These are phyloP conservation scores for Quercus phellos DNA, from an alignment of 331 rosid species.

Conservation along the genomic window DNA sequence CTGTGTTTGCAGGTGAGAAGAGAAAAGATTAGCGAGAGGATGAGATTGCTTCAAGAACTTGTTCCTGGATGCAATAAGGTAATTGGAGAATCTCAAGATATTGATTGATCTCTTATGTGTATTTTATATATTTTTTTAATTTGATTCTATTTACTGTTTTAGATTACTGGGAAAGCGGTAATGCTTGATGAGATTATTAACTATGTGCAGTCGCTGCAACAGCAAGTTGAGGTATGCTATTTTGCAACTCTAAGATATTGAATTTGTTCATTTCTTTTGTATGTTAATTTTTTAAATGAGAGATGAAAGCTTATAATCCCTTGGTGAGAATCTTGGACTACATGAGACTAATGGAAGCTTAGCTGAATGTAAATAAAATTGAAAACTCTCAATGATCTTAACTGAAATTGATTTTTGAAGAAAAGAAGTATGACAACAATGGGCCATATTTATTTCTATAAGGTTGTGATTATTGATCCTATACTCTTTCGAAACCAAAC, in stretches of 20 bases:
- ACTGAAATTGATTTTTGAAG: not conserved
- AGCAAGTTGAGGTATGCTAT: constrained; percentile 77
- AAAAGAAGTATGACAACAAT: not conserved
- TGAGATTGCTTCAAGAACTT: constrained; percentile 98
- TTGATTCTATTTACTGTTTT: constrained; percentile 23
- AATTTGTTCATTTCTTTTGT: not conserved
- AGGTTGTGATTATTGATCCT: not conserved
- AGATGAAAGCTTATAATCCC: not conserved
- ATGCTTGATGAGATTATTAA: constrained; percentile 97
- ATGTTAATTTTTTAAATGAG: not conserved
- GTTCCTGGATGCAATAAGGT: constrained; percentile 99
- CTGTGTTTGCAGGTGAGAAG: constrained; percentile 71
- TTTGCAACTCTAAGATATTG: not conserved
- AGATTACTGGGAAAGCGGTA: constrained; percentile 95
- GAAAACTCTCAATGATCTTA: not conserved
- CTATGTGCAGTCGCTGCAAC: constrained; percentile 94
- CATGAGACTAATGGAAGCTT: not conserved
- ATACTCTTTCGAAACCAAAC: not conserved
- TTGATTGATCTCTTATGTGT: constrained; percentile 14
- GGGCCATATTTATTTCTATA: not conserved
- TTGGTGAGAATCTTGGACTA: not conserved
- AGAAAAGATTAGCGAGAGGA: constrained; percentile 95
- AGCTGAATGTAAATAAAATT: not conserved
- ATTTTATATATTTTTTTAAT: not conserved
- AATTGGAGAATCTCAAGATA: constrained; percentile 6